A percentile compares a stretch with the other conserved stretches of the same genome.
Conservation (phyloP, 2,329 filamentous ascomycete genomes). For the Aspergillus fischeri region DNA sequence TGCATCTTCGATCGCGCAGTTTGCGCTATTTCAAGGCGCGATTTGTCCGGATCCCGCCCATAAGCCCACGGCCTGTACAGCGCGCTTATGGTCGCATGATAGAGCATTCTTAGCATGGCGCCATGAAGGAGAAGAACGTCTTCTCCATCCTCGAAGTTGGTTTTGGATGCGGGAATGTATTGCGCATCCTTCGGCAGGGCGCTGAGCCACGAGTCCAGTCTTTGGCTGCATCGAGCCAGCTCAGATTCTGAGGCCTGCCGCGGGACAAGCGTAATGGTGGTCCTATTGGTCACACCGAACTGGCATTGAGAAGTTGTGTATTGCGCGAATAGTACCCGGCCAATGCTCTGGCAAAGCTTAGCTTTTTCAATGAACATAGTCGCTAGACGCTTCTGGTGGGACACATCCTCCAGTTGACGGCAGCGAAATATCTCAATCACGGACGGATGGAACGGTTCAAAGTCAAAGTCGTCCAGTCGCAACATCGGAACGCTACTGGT, state of each 20-base stretch:
- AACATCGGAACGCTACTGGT: slow-evolving; percentile 92
- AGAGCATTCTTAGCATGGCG: slow-evolving; percentile 84
- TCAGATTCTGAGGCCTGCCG: slow-evolving; percentile 76
- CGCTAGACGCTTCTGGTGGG: slow-evolving; percentile 71
- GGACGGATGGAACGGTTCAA: slow-evolving; percentile 60
- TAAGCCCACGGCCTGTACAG: slow-evolving; percentile 82
- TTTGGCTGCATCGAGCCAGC: slow-evolving; percentile 69
- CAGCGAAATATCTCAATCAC: slow-evolving; percentile 62
- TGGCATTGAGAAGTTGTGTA: slow-evolving; percentile 81
- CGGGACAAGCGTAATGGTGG: slow-evolving; percentile 75
- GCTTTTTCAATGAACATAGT: slow-evolving; percentile 84
- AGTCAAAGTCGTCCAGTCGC: slow-evolving; percentile 72
- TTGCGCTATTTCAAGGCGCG: slow-evolving; percentile 58
- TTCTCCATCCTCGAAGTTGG: slow-evolving; percentile 51
- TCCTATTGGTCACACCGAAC: slow-evolving; percentile 62
- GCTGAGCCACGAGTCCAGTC: slow-evolving; percentile 69
- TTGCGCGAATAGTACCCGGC: slow-evolving; percentile 77
- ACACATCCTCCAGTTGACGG: slow-evolving; percentile 64
- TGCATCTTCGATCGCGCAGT: slow-evolving; percentile 73
- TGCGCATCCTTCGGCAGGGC: slow-evolving; percentile 66
- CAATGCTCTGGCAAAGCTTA: slow-evolving; percentile 79
- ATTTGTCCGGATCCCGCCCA: slow-evolving; percentile 48
- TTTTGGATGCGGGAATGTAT: slow-evolving; percentile 60
- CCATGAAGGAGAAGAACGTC: slow-evolving; percentile 60
- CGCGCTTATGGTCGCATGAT: slow-evolving; percentile 83